Evolutionary conservation across 1,284 basidiomycete genomes (phyloP), one percentile per base, ranked within the genome.

Genomic region (Austroboletus olivaceoglutinosus): DNA sequence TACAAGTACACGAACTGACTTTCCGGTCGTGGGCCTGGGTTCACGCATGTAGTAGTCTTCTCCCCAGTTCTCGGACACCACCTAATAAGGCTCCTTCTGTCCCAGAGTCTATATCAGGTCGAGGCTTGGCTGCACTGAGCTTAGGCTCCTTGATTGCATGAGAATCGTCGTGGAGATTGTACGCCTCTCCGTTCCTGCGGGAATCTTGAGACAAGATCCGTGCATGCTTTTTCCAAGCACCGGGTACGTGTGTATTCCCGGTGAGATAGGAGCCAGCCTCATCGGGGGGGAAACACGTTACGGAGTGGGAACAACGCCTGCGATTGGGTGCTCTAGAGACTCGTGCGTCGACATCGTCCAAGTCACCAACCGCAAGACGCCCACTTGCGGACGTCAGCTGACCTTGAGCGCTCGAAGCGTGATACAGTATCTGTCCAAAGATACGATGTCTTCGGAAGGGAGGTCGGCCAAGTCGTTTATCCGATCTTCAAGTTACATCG

Each of bases 51-150:
- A 33, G 16, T 33, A 7, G 12, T 33, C 31, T n/a, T n/a, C 12
- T n/a, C 31, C 31, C 16, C 31, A 25, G 25, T 9, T 25, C 25
- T 25, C 7, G 25, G 25, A 25, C 10, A 25, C 25, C 25, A 25
- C 25, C 25, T 8, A 25, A 25, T 8, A 5, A 8, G 40, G 66
- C 58, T 16, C 31, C 5, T 27, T 51, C 43, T 47, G 21, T 22
- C 22, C 34, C 18, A 19, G 54, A 55, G 34, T 43, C 23, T 27
- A 9, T 39, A 38, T 39, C 21, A 39, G 29, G 40, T 39, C 33
- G 33, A 46, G 37, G 56, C 56, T 31, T 78, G 75, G 16, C 58
- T 79, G 47, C 70, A 73, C 43, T 75, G 77, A 23, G 57, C 81
- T 33, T 25, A 25, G 25, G 34, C 41, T 45, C 49, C 54, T 51